phyloP scores from a whole-genome alignment of 2,329 filamentous ascomycete species.

The Neopestalotiopsis sp. region DNA sequence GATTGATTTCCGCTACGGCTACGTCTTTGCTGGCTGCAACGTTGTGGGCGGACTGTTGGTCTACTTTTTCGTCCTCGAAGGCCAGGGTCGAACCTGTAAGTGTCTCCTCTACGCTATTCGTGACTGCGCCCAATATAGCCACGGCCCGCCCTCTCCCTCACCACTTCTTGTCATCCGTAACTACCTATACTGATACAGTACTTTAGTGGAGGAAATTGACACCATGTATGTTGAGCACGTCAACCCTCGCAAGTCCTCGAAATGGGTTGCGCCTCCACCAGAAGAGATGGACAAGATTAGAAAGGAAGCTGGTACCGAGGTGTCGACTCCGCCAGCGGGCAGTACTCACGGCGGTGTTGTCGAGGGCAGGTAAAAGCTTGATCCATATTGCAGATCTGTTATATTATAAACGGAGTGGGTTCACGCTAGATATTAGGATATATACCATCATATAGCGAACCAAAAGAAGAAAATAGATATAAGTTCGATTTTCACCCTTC shows the following conservation, averaged over 20 bases:
- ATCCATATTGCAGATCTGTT: not conserved
- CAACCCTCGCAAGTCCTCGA: conserved; percentile 64
- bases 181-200: not conserved
- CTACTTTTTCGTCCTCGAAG: conserved; percentile 80
- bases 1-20: conserved; percentile 76
- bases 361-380: not conserved
- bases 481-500: too few relatives aligned
- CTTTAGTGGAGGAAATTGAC: conserved; percentile 73
- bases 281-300: conserved; percentile 49
- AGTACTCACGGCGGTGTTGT: not conserved
- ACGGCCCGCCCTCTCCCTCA: rapidly evolving
- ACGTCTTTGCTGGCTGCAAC: conserved; percentile 77
- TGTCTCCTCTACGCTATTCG: not conserved
- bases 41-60: conserved; percentile 67
- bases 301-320: conserved; percentile 45
- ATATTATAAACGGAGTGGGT: too few relatives aligned
- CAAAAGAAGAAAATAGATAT: too few relatives aligned
- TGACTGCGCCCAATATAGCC: too few relatives aligned
- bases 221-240: conserved; percentile 75
- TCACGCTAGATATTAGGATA: too few relatives aligned
- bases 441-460: too few relatives aligned
- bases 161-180: too few relatives aligned
- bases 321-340: conserved; percentile 8
- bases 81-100: conserved; percentile 65
- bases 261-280: conserved; percentile 53